Conservation (phyloP, 2,329 filamentous ascomycete genomes). For the Calonectria montana region DNA sequence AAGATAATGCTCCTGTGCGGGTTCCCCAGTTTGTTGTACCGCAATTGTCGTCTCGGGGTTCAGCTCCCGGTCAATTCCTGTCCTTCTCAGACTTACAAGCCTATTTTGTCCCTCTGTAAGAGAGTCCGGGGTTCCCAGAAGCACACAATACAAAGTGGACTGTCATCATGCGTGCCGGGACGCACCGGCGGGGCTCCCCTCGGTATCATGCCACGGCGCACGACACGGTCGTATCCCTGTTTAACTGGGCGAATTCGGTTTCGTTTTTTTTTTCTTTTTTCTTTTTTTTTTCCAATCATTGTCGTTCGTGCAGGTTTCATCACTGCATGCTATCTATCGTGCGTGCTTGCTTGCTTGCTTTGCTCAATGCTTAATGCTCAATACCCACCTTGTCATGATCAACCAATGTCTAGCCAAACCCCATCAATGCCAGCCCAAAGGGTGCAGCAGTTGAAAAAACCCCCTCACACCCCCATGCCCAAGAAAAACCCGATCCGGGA, state of each 20-base stretch:
- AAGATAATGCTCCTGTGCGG: neutral
- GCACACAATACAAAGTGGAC: constrained; percentile 37
- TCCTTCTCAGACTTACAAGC: constrained; percentile 1
- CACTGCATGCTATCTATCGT: neutral
- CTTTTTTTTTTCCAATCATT: neutral
- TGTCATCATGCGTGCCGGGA: constrained; percentile 41
- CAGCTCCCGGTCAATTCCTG: constrained; percentile 4
- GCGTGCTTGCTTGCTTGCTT: neutral
- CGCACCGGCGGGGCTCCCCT: constrained; percentile 36
- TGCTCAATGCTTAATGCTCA: neutral
- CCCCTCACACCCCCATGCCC: constrained; percentile 1
- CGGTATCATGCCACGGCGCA: constrained; percentile 42
- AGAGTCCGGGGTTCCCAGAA: constrained; percentile 20
- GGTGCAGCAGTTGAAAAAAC: neutral
- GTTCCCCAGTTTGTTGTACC: constrained; percentile 19
- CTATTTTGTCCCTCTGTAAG: neutral
- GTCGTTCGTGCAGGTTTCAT: constrained; percentile 4
- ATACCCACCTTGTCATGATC: constrained; percentile 1
- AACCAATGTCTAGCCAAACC: constrained; percentile 1
- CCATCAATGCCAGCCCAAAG: constrained; percentile 5
- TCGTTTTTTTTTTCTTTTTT: neutral
- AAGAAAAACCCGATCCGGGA: constrained; percentile 2
- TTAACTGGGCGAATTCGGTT: constrained; percentile 5
- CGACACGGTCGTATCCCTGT: constrained; percentile 22
- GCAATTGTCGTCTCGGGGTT: constrained; percentile 4